Conservation (phyloP, 352 stramenopile genomes). For the Nothophytophthora sp. region DNA sequence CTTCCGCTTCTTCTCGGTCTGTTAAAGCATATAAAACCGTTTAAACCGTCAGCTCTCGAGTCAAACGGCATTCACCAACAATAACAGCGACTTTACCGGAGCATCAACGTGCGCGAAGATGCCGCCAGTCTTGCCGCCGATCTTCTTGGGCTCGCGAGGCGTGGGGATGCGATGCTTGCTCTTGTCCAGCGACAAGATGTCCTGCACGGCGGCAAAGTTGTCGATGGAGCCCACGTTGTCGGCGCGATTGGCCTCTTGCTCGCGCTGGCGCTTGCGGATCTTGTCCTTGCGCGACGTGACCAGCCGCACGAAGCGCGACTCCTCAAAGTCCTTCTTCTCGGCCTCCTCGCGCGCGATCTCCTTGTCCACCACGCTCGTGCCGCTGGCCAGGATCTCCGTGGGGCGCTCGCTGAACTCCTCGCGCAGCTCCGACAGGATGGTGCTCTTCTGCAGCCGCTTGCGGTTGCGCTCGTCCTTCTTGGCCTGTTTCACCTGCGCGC, state of each 20-base stretch:
- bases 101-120: conserved; percentile 84
- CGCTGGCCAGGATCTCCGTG: conserved; percentile 64
- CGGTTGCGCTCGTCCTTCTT: conserved; percentile 81
- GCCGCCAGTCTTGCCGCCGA: conserved; percentile 72
- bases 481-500: conserved; percentile 73
- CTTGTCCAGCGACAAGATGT: conserved; percentile 77
- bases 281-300: conserved; percentile 89
- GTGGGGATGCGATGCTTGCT: conserved; percentile 67
- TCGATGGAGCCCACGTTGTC: conserved; percentile 85
- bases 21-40: neutral
- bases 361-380: conserved; percentile 74
- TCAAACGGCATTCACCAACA: neutral
- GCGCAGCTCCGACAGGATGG: conserved; percentile 80
- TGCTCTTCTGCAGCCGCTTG: conserved; percentile 85
- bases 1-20: conserved; percentile 76
- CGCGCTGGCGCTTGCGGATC: conserved; percentile 84
- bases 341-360: conserved; percentile 79
- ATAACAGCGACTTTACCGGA: conserved; percentile 30
- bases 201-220: conserved; percentile 84
- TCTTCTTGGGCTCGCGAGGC: conserved; percentile 50
- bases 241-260: conserved; percentile 70
- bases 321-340: conserved; percentile 86
- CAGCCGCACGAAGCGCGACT: conserved; percentile 84
- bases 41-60: conserved; percentile 1
- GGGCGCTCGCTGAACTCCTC: conserved; percentile 87